Evolutionary conservation across 306 rosid genomes (phyloP).

Genomic region (Hylodesmum podocarpum): DNA sequence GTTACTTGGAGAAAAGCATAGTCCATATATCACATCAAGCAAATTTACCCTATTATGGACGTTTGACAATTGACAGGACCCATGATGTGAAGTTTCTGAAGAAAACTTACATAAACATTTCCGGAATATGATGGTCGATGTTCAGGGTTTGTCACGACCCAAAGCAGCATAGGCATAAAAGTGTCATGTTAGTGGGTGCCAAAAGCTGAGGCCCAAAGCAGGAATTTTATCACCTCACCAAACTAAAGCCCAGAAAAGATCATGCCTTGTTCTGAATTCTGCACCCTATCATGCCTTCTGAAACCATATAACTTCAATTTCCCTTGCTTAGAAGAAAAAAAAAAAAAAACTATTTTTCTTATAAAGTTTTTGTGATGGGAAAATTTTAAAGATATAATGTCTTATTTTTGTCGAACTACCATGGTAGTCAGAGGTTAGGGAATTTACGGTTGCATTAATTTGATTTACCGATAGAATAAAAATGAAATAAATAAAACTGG

Average conservation of each 20-base stretch:
- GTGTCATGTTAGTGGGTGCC: constrained; percentile 11
- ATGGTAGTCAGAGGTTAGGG: neutral
- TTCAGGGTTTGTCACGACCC: constrained; percentile 16
- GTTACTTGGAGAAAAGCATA: neutral
- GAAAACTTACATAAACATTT: neutral
- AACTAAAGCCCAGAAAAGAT: constrained; percentile 18
- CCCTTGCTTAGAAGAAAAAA: neutral
- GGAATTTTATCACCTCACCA: neutral
- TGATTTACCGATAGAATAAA: neutral
- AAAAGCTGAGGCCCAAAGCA: constrained; percentile 21
- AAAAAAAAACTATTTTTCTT: too few relatives aligned
- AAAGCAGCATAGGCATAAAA: neutral
- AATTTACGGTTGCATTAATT: neutral
- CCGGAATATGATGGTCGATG: neutral
- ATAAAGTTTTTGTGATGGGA: neutral
- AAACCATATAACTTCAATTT: too few relatives aligned
- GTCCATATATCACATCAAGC: neutral
- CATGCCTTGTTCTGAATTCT: neutral
- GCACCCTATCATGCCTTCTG: too few relatives aligned
- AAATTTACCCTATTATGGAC: neutral
- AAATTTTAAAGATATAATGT: neutral
- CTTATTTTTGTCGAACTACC: neutral
- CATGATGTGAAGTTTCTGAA: constrained; percentile 13
- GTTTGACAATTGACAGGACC: neutral
- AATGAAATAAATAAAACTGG: neutral